Conservation (phyloP, 495 filamentous ascomycete genomes). For the Penicillium silybi region DNA sequence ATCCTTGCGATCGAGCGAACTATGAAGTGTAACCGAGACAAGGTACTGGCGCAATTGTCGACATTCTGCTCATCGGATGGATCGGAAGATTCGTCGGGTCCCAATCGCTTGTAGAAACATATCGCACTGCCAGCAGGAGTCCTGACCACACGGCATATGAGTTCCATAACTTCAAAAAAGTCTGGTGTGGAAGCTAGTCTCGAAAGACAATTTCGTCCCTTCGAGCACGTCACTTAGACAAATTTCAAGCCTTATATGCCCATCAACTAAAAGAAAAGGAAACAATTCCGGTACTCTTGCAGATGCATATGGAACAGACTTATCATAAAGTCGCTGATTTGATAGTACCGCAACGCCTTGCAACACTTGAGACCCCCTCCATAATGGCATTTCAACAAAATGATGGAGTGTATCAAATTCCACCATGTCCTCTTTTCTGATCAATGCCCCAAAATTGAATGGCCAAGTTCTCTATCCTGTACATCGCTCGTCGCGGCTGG, state of each 20-base stretch:
- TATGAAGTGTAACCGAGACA: neutral
- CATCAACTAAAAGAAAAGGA: neutral
- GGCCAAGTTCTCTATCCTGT: neutral
- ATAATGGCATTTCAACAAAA: neutral
- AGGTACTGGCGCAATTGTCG: neutral
- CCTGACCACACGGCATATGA: neutral
- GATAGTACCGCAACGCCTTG: neutral
- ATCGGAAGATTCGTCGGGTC: neutral
- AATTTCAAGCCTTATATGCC: neutral
- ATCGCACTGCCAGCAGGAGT: conserved; percentile 2
- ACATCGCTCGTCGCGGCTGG: neutral
- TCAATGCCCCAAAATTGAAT: neutral
- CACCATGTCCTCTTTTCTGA: neutral
- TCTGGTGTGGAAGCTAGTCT: neutral
- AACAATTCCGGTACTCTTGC: neutral
- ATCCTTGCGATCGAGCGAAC: too few species aligned
- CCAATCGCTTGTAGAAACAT: neutral
- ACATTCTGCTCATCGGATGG: neutral
- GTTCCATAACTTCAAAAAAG: neutral
- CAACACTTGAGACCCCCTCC: neutral
- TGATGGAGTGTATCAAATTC: neutral
- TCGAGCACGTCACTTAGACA: too few species aligned
- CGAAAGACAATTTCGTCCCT: neutral
- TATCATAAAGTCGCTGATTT: neutral
- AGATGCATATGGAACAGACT: neutral